Evolutionary conservation across 2,329 filamentous ascomycete species (phyloP).

Genomic region (Dothistroma pini): DNA sequence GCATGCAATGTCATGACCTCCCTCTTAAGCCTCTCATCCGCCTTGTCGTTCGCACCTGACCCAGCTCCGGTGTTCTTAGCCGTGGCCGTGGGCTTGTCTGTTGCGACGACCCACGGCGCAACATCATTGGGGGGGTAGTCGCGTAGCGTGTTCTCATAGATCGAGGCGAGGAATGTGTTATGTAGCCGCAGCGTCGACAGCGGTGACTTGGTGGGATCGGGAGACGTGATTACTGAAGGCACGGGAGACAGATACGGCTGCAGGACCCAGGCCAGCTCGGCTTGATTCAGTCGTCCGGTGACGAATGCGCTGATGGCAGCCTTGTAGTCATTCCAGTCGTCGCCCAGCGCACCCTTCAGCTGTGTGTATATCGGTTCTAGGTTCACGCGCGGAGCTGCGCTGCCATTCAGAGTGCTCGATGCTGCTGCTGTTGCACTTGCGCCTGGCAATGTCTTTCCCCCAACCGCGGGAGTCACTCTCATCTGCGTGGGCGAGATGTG

Average conservation of each 20-base stretch:
- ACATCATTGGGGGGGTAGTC: slow-evolving; percentile 58
- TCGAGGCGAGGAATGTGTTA: slow-evolving; percentile 58
- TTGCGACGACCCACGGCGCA: slow-evolving; percentile 62
- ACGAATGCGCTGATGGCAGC: slow-evolving; percentile 55
- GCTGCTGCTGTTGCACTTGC: slow-evolving; percentile 36
- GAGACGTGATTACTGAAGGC: slow-evolving; percentile 36
- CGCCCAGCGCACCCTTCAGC: slow-evolving; percentile 57
- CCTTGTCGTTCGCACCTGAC: slow-evolving; percentile 55
- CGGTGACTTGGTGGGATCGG: slow-evolving; percentile 19
- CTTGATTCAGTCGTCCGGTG: slow-evolving; percentile 57
- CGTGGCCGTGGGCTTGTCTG: slow-evolving; percentile 71
- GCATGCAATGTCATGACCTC: slow-evolving; percentile 62
- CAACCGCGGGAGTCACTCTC: slow-evolving; percentile 25
- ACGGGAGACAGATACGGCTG: slow-evolving; percentile 53
- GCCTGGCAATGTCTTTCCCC: slow-evolving; percentile 42
- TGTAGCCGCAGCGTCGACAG: slow-evolving; percentile 49
- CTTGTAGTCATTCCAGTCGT: slow-evolving; percentile 60
- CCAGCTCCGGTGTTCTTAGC: slow-evolving; percentile 49
- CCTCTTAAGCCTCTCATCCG: slow-evolving; percentile 59
- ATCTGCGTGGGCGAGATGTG: slow-evolving; percentile 22
- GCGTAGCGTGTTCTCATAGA: slow-evolving; percentile 57
- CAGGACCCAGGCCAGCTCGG: slow-evolving; percentile 56
- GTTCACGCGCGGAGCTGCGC: slow-evolving; percentile 50
- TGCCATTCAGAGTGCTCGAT: slow-evolving; percentile 5
- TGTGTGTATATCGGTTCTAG: slow-evolving; percentile 60